Evolutionary conservation across 768 basidiomycete genomes (phyloP).

Genomic region (Kwoniella mangroviensis): DNA sequence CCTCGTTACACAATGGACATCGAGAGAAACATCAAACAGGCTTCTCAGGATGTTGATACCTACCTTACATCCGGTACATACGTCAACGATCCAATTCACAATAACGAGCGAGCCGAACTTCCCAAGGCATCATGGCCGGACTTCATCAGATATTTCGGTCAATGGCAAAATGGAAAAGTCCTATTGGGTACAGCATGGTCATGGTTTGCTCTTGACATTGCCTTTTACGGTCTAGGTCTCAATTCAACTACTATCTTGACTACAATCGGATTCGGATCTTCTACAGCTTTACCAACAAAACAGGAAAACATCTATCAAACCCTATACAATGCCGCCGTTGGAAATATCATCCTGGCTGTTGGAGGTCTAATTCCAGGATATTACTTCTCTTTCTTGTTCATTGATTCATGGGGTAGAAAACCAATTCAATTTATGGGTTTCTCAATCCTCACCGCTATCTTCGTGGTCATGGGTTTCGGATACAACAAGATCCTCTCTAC

Average conservation of each 20-base stretch:
- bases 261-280: conserved; percentile 72
- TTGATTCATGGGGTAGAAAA: conserved; percentile 58
- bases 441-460: conserved; percentile 32
- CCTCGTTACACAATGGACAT: conserved; percentile 92
- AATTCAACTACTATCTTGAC: conserved; percentile 77
- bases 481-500: conserved; percentile 55
- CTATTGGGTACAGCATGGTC: conserved; percentile 77
- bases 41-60: conserved; percentile 71
- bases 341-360: conserved; percentile 57
- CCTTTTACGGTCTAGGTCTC: conserved; percentile 86
- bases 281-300: conserved; percentile 43
- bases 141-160: conserved; percentile 68
- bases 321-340: conserved; percentile 56
- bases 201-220: conserved; percentile 78
- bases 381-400: conserved; percentile 55
- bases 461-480: conserved; percentile 54
- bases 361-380: conserved; percentile 59
- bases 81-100: conserved; percentile 64
- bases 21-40: conserved; percentile 79
- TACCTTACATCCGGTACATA: conserved; percentile 65
- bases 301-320: conserved; percentile 46
- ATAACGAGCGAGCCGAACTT: conserved; percentile 67
- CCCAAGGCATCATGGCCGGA: conserved; percentile 73
- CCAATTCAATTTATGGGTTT: conserved; percentile 57
- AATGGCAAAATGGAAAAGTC: conserved; percentile 79